phyloP scores from a whole-genome alignment of 768 basidiomycete genomes.

The Hemileccinum rubropunctum region DNA sequence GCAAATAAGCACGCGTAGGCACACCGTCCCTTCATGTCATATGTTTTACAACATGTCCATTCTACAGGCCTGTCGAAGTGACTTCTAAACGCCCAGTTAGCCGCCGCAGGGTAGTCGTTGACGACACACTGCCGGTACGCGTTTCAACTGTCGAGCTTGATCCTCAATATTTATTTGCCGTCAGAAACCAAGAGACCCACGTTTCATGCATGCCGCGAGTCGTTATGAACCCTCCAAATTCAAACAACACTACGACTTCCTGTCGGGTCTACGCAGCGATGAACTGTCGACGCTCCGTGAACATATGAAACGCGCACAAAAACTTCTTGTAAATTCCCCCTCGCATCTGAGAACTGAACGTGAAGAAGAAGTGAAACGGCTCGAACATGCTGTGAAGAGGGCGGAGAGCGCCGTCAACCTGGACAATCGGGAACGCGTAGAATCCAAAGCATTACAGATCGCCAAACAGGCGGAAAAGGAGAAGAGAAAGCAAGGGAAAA shows the following conservation, averaged over 20 bases:
- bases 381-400: slow-evolving; percentile 74
- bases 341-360: slow-evolving; percentile 56
- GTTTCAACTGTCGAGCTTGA: slow-evolving; percentile 1
- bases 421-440: slow-evolving; percentile 65
- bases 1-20: slow-evolving; percentile 86
- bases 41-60: background rate
- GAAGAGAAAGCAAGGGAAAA: slow-evolving; percentile 75
- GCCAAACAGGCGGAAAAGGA: slow-evolving; percentile 47
- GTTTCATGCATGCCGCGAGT: slow-evolving; percentile 76
- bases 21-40: background rate
- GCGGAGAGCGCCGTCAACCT: slow-evolving; percentile 75
- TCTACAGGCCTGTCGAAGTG: slow-evolving; percentile 68
- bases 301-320: slow-evolving; percentile 66
- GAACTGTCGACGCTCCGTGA: slow-evolving; percentile 68
- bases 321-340: slow-evolving; percentile 59
- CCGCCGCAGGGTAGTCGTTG: slow-evolving; percentile 65
- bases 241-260: slow-evolving; percentile 69
- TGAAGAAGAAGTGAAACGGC: slow-evolving; percentile 61
- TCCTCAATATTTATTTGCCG: background rate
- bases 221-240: slow-evolving; percentile 64
- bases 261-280: slow-evolving; percentile 57
- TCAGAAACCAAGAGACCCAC: slow-evolving; percentile 82
- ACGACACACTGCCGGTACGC: slow-evolving; percentile 62
- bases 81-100: slow-evolving; percentile 85
- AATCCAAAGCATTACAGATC: slow-evolving; percentile 58